Evolutionary conservation across 441 rosid species (phyloP).

Genomic region (Pelargonium myrrhifolium): DNA sequence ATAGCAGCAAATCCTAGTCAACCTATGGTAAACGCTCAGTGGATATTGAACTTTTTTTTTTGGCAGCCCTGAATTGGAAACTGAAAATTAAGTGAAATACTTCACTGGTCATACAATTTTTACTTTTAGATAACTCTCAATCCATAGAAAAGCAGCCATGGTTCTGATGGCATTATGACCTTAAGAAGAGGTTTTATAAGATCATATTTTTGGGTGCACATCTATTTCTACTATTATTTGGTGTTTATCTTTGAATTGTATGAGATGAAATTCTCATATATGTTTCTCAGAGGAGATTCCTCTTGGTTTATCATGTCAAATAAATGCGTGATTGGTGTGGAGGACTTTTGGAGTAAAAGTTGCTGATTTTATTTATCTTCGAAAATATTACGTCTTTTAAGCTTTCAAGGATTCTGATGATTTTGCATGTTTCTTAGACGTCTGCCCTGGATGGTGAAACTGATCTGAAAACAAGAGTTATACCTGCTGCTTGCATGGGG

Average conservation of each 20-base stretch:
- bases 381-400: neutral
- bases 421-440: slow-evolving; percentile 48
- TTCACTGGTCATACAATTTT: too few relatives aligned
- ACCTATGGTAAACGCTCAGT: too few relatives aligned
- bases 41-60: too few relatives aligned
- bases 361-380: neutral
- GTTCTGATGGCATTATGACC: neutral
- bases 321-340: neutral
- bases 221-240: too few relatives aligned
- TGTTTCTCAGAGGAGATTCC: neutral
- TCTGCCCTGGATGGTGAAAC: slow-evolving; percentile 97
- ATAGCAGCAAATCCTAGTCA: too few relatives aligned
- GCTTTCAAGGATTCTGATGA: neutral
- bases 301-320: neutral
- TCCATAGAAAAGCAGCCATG: neutral
- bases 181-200: neutral
- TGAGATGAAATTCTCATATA: neutral
- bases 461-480: slow-evolving; percentile 87
- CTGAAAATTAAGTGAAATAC: too few relatives aligned
- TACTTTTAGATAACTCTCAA: too few relatives aligned
- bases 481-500: slow-evolving; percentile 88
- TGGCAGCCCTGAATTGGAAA: too few relatives aligned
- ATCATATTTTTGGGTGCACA: neutral
- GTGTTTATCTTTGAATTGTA: too few relatives aligned
- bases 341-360: neutral